These are phyloP conservation scores for Hordeum vulgare DNA, from an alignment of 176 grass and related monocot species.

Conservation along the genomic window MorexV3_pseudomolecules_assembly NC_058522.1:496844857-496845356, in stretches of 20 bases:
- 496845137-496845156: not conserved
- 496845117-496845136: constrained; percentile 26
- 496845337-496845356: too few species aligned
- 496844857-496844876: not conserved
- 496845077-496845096: not conserved
- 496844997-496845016: not conserved
- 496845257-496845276: too few species aligned
- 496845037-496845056: constrained; percentile 13
- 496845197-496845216: not conserved
- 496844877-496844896: not conserved
- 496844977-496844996: constrained; percentile 16
- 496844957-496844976: constrained; percentile 32
- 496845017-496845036: not conserved
- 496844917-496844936: constrained; percentile 19
- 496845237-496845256: too few species aligned
- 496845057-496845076: not conserved
- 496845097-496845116: not conserved
- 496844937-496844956: not conserved
- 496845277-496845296: too few species aligned
- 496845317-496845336: too few species aligned
- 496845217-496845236: too few species aligned
- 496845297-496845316: too few species aligned
- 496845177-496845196: not conserved
- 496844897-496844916: not conserved
- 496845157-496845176: not conserved